A percentile compares a stretch with the other conserved stretches of the same genome.
Conservation (phyloP, 345 rosid species). For the Trapa bicornis region DNA sequence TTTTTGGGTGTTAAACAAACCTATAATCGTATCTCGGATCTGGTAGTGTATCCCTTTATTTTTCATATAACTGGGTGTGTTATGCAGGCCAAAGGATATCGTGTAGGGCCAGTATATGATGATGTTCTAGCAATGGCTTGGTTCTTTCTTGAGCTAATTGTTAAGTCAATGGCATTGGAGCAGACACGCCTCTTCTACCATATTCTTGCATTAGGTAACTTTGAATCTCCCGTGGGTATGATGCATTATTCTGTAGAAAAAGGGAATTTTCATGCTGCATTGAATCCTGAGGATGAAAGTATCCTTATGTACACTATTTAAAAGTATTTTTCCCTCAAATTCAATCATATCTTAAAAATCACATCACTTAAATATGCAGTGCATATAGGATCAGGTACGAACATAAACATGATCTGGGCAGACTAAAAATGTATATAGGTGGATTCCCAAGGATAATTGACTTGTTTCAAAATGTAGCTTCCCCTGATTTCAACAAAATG, state of each 20-base stretch:
- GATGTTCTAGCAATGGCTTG: constrained; percentile 98
- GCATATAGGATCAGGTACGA: neutral
- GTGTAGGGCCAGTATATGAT: constrained; percentile 99
- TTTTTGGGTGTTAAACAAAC: neutral
- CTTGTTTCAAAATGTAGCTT: neutral
- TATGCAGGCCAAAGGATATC: constrained; percentile 96
- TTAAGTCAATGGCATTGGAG: constrained; percentile 97
- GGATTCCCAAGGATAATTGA: neutral
- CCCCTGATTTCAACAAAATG: neutral
- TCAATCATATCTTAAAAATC: too few species aligned
- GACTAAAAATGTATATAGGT: neutral
- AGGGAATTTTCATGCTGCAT: neutral
- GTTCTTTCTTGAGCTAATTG: constrained; percentile 97
- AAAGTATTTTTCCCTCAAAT: too few species aligned
- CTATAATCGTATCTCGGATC: neutral
- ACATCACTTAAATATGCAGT: too few species aligned
- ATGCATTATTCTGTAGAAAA: neutral
- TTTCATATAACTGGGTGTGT: constrained; percentile 1
- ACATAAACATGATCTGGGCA: neutral
- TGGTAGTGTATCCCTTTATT: neutral
- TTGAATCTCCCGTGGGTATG: neutral
- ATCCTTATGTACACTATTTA: neutral
- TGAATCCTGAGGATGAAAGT: neutral
- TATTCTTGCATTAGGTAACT: constrained; percentile 74
- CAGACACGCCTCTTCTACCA: constrained; percentile 84